Evolutionary conservation across 108 stramenopile species (phyloP).

Genomic region (Cyclotella atomus): DNA sequence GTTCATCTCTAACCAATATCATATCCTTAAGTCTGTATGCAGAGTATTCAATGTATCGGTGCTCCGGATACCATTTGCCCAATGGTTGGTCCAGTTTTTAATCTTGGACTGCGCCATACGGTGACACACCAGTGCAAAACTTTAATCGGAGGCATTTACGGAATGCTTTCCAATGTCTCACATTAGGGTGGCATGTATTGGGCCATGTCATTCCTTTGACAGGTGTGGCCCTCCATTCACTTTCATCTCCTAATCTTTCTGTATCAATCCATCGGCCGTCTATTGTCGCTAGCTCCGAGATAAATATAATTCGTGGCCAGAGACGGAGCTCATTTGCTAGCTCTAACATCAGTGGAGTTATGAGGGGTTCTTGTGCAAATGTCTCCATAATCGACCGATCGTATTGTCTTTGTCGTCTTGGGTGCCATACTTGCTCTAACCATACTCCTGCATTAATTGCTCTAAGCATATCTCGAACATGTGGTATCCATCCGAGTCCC

Average conservation of each 20-base stretch:
- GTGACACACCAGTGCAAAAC: background rate
- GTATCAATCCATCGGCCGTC: background rate
- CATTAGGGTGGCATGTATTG: background rate
- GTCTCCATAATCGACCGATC: background rate
- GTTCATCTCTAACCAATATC: background rate
- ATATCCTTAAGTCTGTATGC: background rate
- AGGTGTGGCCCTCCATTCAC: background rate
- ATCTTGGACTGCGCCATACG: too few relatives aligned
- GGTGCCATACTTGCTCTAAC: background rate
- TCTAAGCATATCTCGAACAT: background rate
- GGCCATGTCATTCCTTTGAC: background rate
- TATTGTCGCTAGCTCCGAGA: background rate
- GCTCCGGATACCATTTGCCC: background rate
- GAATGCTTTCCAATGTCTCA: background rate
- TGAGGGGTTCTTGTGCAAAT: background rate
- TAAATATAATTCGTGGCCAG: background rate
- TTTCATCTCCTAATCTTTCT: background rate
- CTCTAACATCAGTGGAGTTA: background rate
- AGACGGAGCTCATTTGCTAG: slow-evolving; percentile 7
- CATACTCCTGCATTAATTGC: background rate
- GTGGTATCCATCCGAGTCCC: background rate
- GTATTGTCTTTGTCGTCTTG: background rate
- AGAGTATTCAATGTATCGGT: background rate
- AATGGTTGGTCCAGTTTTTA: background rate
- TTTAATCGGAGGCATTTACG: background rate